These are phyloP conservation scores for Phytopythium chamaehyphon DNA, from an alignment of 352 stramenopile genomes.

Conservation along the genomic window DNA sequence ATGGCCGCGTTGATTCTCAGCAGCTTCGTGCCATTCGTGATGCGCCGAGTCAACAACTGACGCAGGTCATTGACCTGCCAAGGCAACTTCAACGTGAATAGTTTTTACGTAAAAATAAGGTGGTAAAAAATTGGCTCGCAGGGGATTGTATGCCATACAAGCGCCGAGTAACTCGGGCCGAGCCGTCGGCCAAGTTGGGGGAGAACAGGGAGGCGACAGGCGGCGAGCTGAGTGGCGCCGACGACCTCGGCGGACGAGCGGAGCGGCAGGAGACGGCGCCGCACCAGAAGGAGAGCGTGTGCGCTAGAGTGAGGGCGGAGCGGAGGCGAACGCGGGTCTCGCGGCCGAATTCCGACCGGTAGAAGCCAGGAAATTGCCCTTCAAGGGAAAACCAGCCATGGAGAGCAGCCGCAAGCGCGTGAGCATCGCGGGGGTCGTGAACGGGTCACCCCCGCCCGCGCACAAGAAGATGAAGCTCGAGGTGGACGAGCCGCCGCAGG, in stretches of 20 bases:
- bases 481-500: constrained; percentile 48
- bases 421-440: constrained; percentile 5
- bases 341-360: constrained; percentile 2
- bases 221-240: not conserved
- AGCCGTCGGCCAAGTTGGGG: not conserved
- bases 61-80: too few species aligned
- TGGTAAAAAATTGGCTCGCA: constrained; percentile 5
- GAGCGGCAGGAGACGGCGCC: not conserved
- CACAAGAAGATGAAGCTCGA: constrained; percentile 72
- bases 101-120: constrained; percentile 4
- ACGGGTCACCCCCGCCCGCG: constrained; percentile 5
- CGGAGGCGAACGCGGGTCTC: not conserved
- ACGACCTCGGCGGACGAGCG: too few species aligned
- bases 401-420: constrained; percentile 28
- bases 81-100: not conserved
- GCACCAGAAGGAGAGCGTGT: not conserved
- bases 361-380: constrained; percentile 1
- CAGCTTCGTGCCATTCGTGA: constrained; percentile 27
- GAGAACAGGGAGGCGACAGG: not conserved
- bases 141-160: constrained; percentile 2
- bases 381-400: constrained; percentile 1
- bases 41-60: constrained; percentile 6
- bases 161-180: not conserved
- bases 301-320: too few species aligned
- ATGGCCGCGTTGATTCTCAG: constrained; percentile 26